A percentile compares a stretch with the other conserved stretches of the same genome.
Conservation (phyloP, 805 yeast genomes). For the Wickerhamiella nectarea region DNA sequence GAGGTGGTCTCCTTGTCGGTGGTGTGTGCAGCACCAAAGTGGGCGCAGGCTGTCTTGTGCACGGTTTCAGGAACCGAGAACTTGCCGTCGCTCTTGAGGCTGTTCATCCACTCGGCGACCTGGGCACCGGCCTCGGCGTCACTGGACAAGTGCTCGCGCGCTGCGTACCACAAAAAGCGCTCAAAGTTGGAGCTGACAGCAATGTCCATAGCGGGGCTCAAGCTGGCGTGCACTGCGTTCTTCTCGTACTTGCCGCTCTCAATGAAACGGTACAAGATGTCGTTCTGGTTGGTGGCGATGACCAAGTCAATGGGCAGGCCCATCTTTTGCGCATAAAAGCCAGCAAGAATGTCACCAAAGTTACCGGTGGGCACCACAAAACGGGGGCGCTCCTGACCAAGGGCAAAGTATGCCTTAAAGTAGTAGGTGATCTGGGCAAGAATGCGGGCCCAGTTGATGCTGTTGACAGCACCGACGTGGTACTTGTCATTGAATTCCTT, state of each 20-base stretch:
- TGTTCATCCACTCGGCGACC: slow-evolving; percentile 62
- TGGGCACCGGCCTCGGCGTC: slow-evolving; percentile 55
- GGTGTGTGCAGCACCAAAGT: slow-evolving; percentile 70
- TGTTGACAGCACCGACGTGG: slow-evolving; percentile 95
- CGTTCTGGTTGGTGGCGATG: slow-evolving; percentile 93
- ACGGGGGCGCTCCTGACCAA: slow-evolving; percentile 36
- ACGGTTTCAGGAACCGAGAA: slow-evolving; percentile 57
- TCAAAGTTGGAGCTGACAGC: slow-evolving; percentile 91
- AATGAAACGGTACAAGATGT: slow-evolving; percentile 85
- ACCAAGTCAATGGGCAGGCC: slow-evolving; percentile 84
- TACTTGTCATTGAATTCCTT: slow-evolving; percentile 71
- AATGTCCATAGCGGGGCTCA: slow-evolving; percentile 98
- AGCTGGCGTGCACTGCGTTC: slow-evolving; percentile 66
- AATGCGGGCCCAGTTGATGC: slow-evolving; percentile 98
- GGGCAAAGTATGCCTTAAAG: slow-evolving; percentile 79
- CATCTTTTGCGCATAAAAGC: slow-evolving; percentile 88
- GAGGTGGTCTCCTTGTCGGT: slow-evolving; percentile 62
- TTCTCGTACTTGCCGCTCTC: slow-evolving; percentile 77
- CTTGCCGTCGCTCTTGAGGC: slow-evolving; percentile 62
- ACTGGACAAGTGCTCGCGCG: slow-evolving; percentile 48
- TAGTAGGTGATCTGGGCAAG: slow-evolving; percentile 96
- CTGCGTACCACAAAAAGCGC: slow-evolving; percentile 88
- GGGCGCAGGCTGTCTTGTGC: slow-evolving; percentile 48
- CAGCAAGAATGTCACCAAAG: slow-evolving; percentile 96
- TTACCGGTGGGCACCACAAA: slow-evolving; percentile 96